Percentiles rank a stretch among this genome's conserved stretches.
Evolutionary conservation across 2,329 filamentous ascomycete genomes (phyloP).

Genomic region (Raffaelea albimanens): DNA sequence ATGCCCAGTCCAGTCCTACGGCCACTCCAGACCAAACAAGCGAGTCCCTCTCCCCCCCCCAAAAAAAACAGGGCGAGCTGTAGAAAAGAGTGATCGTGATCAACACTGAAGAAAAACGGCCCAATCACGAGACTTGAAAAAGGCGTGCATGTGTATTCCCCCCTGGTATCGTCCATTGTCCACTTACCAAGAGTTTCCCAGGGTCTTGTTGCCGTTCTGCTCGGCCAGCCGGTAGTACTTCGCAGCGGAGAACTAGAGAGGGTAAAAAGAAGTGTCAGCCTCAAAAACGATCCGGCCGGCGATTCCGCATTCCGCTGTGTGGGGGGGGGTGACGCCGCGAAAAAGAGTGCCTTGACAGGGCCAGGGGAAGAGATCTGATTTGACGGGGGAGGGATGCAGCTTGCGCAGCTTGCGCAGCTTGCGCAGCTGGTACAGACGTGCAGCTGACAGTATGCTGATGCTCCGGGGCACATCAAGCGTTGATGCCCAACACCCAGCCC

Average conservation of each 20-base stretch:
- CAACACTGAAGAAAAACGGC: no score
- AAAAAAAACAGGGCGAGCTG: not conserved
- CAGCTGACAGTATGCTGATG: no score
- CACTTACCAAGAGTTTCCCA: constrained; percentile 94
- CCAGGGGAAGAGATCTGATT: not conserved
- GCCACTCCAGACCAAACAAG: constrained; percentile 6
- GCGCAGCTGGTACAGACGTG: no score
- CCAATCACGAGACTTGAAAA: no score
- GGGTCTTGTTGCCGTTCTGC: constrained; percentile 74
- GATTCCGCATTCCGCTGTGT: constrained; percentile 17
- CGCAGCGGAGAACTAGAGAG: constrained; percentile 61
- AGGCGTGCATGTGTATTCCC: no score
- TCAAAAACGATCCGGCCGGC: no score
- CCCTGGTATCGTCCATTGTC: no score
- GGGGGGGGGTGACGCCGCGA: not conserved
- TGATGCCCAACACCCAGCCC: no score
- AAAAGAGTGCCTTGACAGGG: no score
- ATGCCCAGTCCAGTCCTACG: no score
- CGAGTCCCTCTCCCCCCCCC: not conserved
- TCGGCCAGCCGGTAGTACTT: constrained; percentile 91
- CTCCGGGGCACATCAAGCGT: no score
- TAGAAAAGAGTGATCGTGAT: not conserved
- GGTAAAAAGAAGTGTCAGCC: constrained; percentile 31
- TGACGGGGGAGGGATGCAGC: not conserved
- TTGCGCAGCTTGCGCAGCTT: not conserved